phyloP scores from a whole-genome alignment of 2,329 filamentous ascomycete genomes.

The Leptographium procerum region DNA sequence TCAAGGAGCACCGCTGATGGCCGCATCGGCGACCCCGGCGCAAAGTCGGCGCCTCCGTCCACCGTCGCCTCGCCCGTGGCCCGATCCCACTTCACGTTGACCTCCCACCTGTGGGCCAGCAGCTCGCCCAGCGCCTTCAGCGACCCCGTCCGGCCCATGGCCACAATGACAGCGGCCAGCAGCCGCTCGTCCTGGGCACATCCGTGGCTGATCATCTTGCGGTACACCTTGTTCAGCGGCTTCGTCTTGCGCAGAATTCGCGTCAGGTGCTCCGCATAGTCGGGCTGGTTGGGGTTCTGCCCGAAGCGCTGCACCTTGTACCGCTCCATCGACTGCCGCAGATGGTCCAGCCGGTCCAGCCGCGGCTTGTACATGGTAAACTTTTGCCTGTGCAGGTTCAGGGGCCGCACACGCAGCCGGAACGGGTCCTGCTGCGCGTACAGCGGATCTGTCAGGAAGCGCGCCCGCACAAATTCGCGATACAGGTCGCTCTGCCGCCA shows the following conservation, averaged over 20 bases:
- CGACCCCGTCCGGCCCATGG: slow-evolving; percentile 27
- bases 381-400: slow-evolving; percentile 8
- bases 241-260: slow-evolving; percentile 17
- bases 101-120: slow-evolving; percentile 18
- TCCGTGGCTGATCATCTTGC: slow-evolving; percentile 15
- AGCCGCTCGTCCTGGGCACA: slow-evolving; percentile 26
- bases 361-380: slow-evolving; percentile 11
- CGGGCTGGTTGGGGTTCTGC: slow-evolving; percentile 16
- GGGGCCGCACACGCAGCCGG: slow-evolving; percentile 26
- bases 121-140: slow-evolving; percentile 22
- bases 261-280: slow-evolving; percentile 19
- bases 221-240: slow-evolving; percentile 20
- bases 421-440: slow-evolving; percentile 35
- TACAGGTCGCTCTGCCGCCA: slow-evolving; percentile 23
- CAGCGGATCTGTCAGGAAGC: slow-evolving; percentile 32
- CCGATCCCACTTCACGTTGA: slow-evolving; percentile 10
- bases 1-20: slow-evolving; percentile 50
- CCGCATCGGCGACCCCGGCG: slow-evolving; percentile 38
- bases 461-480: slow-evolving; percentile 34
- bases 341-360: slow-evolving; percentile 14
- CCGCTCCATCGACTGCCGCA: slow-evolving; percentile 12
- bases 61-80: slow-evolving; percentile 14
- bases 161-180: slow-evolving; percentile 29
- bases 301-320: slow-evolving; percentile 17
- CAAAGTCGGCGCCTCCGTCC: slow-evolving; percentile 26